These are phyloP conservation scores for Ceratocystis ficicola DNA, from an alignment of 2,329 filamentous ascomycete genomes.

Conservation along the genomic window DNA sequence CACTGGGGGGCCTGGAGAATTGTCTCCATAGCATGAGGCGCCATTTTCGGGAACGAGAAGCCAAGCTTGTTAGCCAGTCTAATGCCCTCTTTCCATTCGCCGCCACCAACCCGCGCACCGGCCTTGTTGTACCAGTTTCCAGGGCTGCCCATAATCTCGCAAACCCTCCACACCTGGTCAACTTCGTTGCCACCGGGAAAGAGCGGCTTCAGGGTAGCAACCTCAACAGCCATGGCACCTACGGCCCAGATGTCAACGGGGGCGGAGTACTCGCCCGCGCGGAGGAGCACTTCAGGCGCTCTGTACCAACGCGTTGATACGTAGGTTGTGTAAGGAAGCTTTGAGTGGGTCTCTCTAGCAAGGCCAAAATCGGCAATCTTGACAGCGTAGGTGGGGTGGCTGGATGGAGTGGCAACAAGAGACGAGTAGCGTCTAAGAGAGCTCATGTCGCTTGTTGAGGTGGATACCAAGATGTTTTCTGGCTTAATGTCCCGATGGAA, in stretches of 20 bases:
- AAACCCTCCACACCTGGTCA: slow-evolving; percentile 96
- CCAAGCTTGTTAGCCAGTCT: slow-evolving; percentile 88
- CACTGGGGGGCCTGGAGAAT: slow-evolving; percentile 84
- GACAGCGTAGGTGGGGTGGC: slow-evolving; percentile 84
- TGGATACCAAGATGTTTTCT: slow-evolving; percentile 95
- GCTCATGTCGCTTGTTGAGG: slow-evolving; percentile 64
- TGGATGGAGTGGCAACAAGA: slow-evolving; percentile 86
- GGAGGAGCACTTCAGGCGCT: slow-evolving; percentile 83
- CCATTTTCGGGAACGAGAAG: slow-evolving; percentile 99
- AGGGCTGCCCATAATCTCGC: slow-evolving; percentile 98
- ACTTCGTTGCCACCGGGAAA: slow-evolving; percentile 98
- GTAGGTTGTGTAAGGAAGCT: slow-evolving; percentile 92
- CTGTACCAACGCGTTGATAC: slow-evolving; percentile 98
- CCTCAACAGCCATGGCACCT: slow-evolving; percentile 95
- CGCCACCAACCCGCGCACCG: slow-evolving; percentile 74
- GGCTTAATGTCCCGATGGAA: slow-evolving; percentile 99
- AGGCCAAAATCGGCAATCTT: slow-evolving; percentile 98
- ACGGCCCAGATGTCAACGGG: slow-evolving; percentile 98
- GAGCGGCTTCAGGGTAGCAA: slow-evolving; percentile 88
- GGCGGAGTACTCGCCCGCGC: slow-evolving; percentile 92
- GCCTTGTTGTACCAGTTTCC: slow-evolving; percentile 96
- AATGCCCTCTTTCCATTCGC: slow-evolving; percentile 94
- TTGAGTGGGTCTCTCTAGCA: slow-evolving; percentile 93
- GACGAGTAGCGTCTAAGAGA: slow-evolving; percentile 88
- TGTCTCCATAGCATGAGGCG: slow-evolving; percentile 89